phyloP scores from a whole-genome alignment of 2,329 filamentous ascomycete species.

The Scedosporium apiospermum region DNA sequence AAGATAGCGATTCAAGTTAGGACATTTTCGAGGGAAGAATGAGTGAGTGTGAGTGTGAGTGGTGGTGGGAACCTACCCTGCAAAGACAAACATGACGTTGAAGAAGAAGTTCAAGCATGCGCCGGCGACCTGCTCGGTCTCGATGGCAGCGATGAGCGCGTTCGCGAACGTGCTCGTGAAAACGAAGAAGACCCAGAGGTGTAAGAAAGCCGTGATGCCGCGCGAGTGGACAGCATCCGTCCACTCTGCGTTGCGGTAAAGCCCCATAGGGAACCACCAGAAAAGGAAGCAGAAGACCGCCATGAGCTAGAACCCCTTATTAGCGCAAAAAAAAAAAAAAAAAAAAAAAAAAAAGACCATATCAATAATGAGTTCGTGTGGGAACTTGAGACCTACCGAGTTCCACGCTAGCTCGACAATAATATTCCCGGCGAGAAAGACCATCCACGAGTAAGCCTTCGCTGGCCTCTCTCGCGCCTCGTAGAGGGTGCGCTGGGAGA shows the following conservation, averaged over 20 bases:
- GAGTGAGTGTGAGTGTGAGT: neutral
- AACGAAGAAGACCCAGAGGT: constrained; percentile 53
- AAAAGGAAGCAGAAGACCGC: constrained; percentile 50
- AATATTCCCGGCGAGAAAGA: constrained; percentile 53
- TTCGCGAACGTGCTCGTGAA: constrained; percentile 58
- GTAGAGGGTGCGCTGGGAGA: constrained; percentile 59
- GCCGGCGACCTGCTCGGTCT: constrained; percentile 52
- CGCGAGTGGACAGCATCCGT: constrained; percentile 36
- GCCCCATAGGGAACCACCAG: constrained; percentile 61
- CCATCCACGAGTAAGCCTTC: constrained; percentile 59
- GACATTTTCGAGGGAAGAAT: neutral
- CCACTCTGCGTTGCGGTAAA: constrained; percentile 47
- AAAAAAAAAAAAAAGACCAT: too few species aligned
- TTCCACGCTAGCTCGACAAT: constrained; percentile 61
- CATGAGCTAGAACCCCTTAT: constrained; percentile 26
- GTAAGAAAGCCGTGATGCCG: constrained; percentile 53
- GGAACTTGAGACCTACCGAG: constrained; percentile 18
- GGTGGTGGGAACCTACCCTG: constrained; percentile 15
- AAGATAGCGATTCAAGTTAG: too few species aligned
- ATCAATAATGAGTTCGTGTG: too few species aligned
- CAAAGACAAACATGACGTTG: constrained; percentile 55
- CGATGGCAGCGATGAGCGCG: constrained; percentile 54
- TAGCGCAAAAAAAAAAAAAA: too few species aligned
- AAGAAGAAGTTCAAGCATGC: constrained; percentile 56
- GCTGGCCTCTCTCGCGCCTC: constrained; percentile 59